phyloP scores from a whole-genome alignment of 208 protist genomes.

The Strigomonas galati region DNA sequence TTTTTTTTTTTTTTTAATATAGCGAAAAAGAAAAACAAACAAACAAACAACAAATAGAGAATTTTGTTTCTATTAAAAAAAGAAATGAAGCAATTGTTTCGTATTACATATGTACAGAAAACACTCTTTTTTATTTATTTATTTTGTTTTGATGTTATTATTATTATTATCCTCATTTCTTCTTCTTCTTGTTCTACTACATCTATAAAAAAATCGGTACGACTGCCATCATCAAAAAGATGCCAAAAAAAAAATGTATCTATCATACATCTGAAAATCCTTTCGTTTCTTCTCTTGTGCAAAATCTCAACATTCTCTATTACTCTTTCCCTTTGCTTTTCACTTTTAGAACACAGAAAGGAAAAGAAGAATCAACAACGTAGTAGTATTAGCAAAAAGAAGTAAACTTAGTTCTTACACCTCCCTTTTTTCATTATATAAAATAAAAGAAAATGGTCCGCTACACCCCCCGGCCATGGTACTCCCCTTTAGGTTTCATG shows the following conservation, averaged over 20 bases:
- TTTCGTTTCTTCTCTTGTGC: no score
- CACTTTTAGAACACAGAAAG: background rate
- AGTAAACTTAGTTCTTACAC: background rate
- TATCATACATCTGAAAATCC: no score
- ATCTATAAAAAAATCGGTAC: background rate
- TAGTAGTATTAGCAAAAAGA: no score
- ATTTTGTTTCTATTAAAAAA: background rate
- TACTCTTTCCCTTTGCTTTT: background rate
- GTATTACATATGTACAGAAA: no score
- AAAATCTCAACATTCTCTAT: background rate
- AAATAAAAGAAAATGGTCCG: constrained; percentile 53
- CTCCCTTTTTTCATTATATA: background rate
- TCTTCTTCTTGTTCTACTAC: background rate
- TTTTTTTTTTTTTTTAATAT: background rate
- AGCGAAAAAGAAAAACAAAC: constrained; percentile 16
- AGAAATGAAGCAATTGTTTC: background rate
- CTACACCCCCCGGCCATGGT: constrained; percentile 84
- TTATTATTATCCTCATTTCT: background rate
- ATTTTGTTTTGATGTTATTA: constrained; percentile 14
- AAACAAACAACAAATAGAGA: background rate
- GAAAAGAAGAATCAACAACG: no score
- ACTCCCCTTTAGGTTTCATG: constrained; percentile 85
- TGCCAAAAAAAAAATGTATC: no score
- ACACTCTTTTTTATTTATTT: background rate
- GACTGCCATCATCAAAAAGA: no score